Evolutionary conservation across 2,329 filamentous ascomycete genomes (phyloP), one percentile per base, ranked within the genome.

Genomic region (Epichloe aotearoae): DNA sequence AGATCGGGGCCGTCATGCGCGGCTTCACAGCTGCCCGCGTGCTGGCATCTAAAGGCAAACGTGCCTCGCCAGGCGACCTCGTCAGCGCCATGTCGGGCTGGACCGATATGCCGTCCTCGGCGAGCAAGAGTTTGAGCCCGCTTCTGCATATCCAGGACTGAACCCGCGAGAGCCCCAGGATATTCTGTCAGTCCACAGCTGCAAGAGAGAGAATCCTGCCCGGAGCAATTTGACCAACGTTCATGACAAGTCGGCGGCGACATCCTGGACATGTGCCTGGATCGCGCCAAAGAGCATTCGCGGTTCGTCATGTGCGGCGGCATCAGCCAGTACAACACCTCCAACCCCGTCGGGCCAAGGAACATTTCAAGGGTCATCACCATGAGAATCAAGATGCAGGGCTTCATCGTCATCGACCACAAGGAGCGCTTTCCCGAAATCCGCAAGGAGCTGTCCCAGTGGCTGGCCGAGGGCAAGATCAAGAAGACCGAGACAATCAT

Each of bases 381-480:
- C 5, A 78, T 78, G 72, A 67, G 78, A 53, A 75, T 81, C 60
- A 74, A 69, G 49, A 79, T 86, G 72, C 74, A 84, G 67, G 83
- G 83, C 0, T 89, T 90, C 66, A 83, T 89, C 54, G 76, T 88
- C 46, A 77, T 86, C 50, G 86, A 89, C 63, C 86, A 75, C 59
- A 66, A 64, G 4, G 68, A 75, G 49, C 72, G 83, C 59, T 85
- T 76, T 61, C 61, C 72, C 0, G 63, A 68, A 41, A 86, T 83
- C 1, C 67, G 76, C 56, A 69, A 75, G 61, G 73, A 88, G 58
- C 68, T 89, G 14, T 74, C 74, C 1, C 65, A 76, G 55, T 89
- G 85, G 84, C 62, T 88, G n/a, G 69, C 70, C 2, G 79, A 87
- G 62, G 86, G 86, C 47, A 86, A 82, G 68, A 65, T 90, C 55